Conservation (phyloP, 768 basidiomycete species). For the Cubamyces lactineus region DNA sequence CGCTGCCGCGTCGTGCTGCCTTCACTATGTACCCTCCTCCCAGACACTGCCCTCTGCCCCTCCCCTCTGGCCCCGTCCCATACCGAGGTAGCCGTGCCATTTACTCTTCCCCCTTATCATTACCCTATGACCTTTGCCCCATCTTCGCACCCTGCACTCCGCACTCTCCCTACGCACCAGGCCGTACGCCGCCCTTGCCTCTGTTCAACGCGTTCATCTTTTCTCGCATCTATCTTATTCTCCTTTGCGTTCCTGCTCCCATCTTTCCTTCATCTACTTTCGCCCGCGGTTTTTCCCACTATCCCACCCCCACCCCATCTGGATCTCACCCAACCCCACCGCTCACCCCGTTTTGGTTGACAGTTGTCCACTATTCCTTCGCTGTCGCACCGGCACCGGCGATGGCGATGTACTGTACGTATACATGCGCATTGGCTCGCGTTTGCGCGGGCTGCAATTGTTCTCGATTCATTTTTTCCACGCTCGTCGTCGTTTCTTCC, state of each 20-base stretch:
- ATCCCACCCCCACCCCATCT: too few relatives aligned
- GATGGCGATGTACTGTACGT: background rate
- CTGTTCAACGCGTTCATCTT: background rate
- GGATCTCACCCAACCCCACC: too few relatives aligned
- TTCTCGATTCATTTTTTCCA: background rate
- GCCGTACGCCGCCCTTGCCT: background rate
- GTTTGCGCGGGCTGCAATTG: background rate
- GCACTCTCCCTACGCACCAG: too few relatives aligned
- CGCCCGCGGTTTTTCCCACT: too few relatives aligned
- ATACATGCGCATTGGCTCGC: slow-evolving; percentile 1
- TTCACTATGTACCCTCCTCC: background rate
- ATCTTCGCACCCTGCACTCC: too few relatives aligned
- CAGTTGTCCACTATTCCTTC: too few relatives aligned
- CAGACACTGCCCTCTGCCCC: background rate
- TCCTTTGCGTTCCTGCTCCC: background rate
- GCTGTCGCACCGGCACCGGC: too few relatives aligned
- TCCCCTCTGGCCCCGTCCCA: background rate
- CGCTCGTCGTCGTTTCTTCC: background rate
- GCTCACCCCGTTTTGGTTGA: too few relatives aligned
- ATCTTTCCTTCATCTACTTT: background rate
- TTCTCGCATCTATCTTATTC: slow-evolving; percentile 5
- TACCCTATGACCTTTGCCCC: too few relatives aligned
- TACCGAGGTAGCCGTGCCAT: too few relatives aligned
- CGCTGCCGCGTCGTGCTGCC: too few relatives aligned
- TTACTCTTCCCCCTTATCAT: too few relatives aligned